These are phyloP conservation scores for Benincasa hispida DNA, from an alignment of 306 rosid species.

Conservation along the genomic window DNA sequence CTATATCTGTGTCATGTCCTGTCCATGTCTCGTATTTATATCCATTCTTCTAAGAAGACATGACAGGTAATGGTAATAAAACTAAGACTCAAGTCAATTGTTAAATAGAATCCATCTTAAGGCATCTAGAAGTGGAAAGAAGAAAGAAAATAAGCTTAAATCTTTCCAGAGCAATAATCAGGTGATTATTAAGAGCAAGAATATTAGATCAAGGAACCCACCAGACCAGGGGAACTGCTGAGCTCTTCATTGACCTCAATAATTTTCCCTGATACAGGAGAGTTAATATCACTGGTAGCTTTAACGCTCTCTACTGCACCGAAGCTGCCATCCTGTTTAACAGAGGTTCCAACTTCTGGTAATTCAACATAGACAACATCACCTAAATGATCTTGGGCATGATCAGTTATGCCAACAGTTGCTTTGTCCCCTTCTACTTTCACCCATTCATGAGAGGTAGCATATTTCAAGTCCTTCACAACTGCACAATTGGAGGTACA, in stretches of 20 bases:
- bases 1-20: too few species aligned
- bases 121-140: background rate
- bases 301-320: conserved; percentile 98
- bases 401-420: conserved; percentile 75
- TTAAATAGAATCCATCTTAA: background rate
- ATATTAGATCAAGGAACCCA: conserved; percentile 24
- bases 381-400: conserved; percentile 95
- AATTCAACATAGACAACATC: conserved; percentile 88
- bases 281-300: conserved; percentile 85
- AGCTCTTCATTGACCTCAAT: conserved; percentile 62
- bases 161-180: background rate
- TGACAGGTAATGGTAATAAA: too few species aligned
- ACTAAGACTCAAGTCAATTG: background rate
- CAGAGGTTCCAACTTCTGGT: conserved; percentile 62
- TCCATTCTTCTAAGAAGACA: too few species aligned
- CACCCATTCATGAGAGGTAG: conserved; percentile 82
- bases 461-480: conserved; percentile 67
- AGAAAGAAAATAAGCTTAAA: background rate
- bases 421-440: conserved; percentile 70
- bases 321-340: conserved; percentile 53
- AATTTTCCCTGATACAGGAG: conserved; percentile 84
- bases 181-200: background rate
- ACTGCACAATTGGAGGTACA: conserved; percentile 26
- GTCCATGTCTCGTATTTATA: too few species aligned
- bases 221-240: conserved; percentile 72